Conservation (phyloP, 2,329 filamentous ascomycete species). For the Eutypella sp. region DNA sequence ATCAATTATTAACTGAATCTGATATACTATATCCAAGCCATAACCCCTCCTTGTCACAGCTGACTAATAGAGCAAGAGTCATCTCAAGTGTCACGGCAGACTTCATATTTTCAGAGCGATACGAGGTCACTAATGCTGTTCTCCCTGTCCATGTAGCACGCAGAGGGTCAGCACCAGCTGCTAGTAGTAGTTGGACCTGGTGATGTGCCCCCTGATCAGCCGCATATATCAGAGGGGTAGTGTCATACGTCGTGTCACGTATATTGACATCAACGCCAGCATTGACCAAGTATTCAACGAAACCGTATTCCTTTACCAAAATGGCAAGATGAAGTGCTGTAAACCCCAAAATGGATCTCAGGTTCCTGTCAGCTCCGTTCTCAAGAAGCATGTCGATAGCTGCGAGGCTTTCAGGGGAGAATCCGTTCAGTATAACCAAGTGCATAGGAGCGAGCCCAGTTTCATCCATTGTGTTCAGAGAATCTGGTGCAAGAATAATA, state of each 20-base stretch:
- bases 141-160: neutral
- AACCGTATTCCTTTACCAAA: neutral
- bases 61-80: too few species aligned
- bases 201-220: neutral
- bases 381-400: neutral
- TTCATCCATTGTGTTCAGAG: neutral
- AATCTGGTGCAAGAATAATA: neutral
- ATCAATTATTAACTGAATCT: too few species aligned
- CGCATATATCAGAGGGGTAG: neutral
- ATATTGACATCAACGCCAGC: neutral
- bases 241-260: neutral
- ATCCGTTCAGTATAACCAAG: neutral
- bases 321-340: neutral
- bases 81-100: too few species aligned
- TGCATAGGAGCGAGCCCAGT: neutral
- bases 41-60: too few species aligned
- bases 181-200: neutral
- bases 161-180: neutral
- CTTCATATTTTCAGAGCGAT: too few species aligned
- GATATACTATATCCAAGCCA: too few species aligned
- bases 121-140: too few species aligned
- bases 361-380: neutral
- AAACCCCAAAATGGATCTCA: neutral
- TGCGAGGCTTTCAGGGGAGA: neutral
- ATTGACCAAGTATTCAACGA: neutral